Conservation (phyloP, 1,139 yeast genomes). For the Hansenula sp. region DNA sequence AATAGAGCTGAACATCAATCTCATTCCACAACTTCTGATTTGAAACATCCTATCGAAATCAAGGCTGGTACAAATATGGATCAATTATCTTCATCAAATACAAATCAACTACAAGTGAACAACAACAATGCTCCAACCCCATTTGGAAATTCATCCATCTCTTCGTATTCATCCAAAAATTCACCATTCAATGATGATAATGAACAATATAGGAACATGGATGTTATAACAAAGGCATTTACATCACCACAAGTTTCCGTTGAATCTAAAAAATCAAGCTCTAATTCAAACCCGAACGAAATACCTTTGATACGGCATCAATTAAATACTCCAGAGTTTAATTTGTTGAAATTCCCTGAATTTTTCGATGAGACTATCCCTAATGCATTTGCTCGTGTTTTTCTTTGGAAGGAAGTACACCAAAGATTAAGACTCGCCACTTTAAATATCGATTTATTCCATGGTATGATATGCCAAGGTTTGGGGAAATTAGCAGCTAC, state of each 20-base stretch:
- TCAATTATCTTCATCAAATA: background rate
- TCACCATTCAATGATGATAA: slow-evolving; percentile 1
- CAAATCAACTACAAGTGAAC: background rate
- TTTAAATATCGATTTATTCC: slow-evolving; percentile 4
- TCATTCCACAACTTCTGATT: background rate
- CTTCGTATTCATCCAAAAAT: background rate
- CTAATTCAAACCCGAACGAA: background rate
- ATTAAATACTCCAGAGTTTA: slow-evolving; percentile 9
- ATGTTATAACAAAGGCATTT: background rate
- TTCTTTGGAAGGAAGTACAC: slow-evolving; percentile 9
- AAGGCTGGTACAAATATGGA: background rate
- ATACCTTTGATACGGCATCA: slow-evolving; percentile 13
- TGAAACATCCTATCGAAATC: background rate
- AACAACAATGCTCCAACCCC: background rate
- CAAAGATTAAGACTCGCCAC: background rate
- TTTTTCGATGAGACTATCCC: slow-evolving; percentile 17
- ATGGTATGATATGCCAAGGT: slow-evolving; percentile 12
- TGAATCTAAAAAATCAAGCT: background rate
- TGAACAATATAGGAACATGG: background rate
- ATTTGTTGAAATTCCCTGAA: slow-evolving; percentile 9
- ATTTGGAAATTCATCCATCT: background rate
- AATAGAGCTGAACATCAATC: background rate
- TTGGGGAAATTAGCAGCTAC: slow-evolving; percentile 7
- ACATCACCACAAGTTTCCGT: background rate
- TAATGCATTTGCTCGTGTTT: slow-evolving; percentile 13